These are phyloP conservation scores for Sugiyamaella floridensis DNA, from an alignment of 805 yeast genomes.

Conservation along the genomic window DNA sequence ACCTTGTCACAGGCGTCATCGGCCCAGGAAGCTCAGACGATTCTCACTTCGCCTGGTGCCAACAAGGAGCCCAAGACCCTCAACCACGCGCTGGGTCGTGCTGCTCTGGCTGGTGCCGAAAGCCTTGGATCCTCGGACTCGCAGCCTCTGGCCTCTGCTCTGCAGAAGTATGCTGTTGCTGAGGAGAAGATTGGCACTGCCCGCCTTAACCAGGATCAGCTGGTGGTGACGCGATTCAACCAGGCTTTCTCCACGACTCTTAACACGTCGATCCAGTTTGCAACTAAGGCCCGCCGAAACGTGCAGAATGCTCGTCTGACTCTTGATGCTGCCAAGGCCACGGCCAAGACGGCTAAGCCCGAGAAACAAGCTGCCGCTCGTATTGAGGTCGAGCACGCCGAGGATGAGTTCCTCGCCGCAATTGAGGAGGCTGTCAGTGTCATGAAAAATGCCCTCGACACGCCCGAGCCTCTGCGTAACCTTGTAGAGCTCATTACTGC, in stretches of 20 bases:
- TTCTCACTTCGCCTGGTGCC: constrained; percentile 48
- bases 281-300: constrained; percentile 59
- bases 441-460: constrained; percentile 72
- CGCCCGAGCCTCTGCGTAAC: constrained; percentile 61
- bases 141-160: constrained; percentile 50
- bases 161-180: constrained; percentile 60
- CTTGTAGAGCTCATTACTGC: constrained; percentile 66
- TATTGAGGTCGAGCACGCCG: constrained; percentile 73
- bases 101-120: constrained; percentile 49
- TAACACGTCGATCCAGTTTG: constrained; percentile 52
- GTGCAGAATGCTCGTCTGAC: constrained; percentile 73
- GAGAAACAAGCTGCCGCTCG: constrained; percentile 68
- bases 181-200: constrained; percentile 75
- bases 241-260: constrained; percentile 56
- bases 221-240: constrained; percentile 64
- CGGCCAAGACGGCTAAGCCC: constrained; percentile 44
- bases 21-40: constrained; percentile 78
- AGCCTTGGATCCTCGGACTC: constrained; percentile 33
- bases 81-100: constrained; percentile 74
- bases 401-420: constrained; percentile 83
- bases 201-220: constrained; percentile 72
- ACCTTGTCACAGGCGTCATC: constrained; percentile 65
- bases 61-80: constrained; percentile 64
- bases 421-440: constrained; percentile 80
- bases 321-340: constrained; percentile 71